phyloP scores from a whole-genome alignment of 192 early-diverging fungal genomes.

The Kickxella alabastrina region DNA sequence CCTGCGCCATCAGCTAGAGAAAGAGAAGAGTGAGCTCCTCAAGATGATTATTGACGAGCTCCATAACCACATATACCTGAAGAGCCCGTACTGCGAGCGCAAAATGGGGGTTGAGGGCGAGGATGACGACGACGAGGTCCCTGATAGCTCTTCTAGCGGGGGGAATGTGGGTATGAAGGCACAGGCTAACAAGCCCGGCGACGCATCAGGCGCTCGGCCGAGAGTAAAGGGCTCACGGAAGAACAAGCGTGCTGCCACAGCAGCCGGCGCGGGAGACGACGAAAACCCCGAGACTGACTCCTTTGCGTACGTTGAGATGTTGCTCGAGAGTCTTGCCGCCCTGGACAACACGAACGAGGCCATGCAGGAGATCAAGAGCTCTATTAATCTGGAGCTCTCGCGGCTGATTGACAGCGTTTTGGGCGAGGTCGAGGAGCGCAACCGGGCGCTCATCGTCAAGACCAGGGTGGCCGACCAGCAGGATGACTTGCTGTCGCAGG shows the following conservation, averaged over 20 bases:
- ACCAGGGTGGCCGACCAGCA: conserved; percentile 34
- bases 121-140: conserved; percentile 23
- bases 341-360: conserved; percentile 43
- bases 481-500: conserved; percentile 45
- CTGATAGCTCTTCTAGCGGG: background rate
- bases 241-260: conserved; percentile 15
- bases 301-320: conserved; percentile 71
- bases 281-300: conserved; percentile 74
- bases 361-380: conserved; percentile 63
- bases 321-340: conserved; percentile 64
- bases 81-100: conserved; percentile 70
- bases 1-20: conserved; percentile 59
- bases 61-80: conserved; percentile 74
- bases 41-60: conserved; percentile 71
- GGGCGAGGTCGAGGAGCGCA: conserved; percentile 69
- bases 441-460: conserved; percentile 39
- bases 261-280: conserved; percentile 30
- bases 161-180: conserved; percentile 1
- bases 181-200: background rate
- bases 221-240: conserved; percentile 45
- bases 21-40: conserved; percentile 46
- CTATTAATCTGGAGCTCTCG: conserved; percentile 65
- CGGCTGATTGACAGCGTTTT: conserved; percentile 70
- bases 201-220: conserved; percentile 4
- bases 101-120: conserved; percentile 44